Evolutionary conservation across 805 yeast genomes (phyloP).

Genomic region (Saccharomycopsis amapae): DNA sequence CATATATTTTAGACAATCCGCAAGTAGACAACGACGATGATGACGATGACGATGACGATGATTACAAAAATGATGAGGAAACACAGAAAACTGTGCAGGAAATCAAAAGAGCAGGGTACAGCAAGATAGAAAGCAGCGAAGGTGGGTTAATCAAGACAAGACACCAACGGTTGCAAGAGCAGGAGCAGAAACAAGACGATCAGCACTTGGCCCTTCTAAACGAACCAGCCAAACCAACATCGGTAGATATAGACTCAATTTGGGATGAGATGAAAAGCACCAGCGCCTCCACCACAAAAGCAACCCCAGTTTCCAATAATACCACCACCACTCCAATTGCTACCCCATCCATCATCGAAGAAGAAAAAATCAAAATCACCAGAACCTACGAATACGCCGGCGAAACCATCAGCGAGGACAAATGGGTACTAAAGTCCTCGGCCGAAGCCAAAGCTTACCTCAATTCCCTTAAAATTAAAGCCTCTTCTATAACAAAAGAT

Average conservation of each 20-base stretch:
- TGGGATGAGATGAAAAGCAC: constrained; percentile 48
- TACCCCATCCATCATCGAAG: no score
- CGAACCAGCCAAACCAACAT: constrained; percentile 23
- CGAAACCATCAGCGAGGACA: constrained; percentile 66
- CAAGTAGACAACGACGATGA: constrained; percentile 2
- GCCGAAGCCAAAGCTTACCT: constrained; percentile 85
- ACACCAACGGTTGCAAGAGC: constrained; percentile 25
- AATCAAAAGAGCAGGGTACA: constrained; percentile 33
- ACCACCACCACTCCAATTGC: no score
- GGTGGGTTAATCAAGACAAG: constrained; percentile 72
- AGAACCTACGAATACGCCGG: constrained; percentile 89
- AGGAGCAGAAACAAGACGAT: constrained; percentile 7
- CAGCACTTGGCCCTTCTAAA: not conserved
- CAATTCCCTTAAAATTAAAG: constrained; percentile 41
- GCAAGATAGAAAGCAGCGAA: constrained; percentile 44
- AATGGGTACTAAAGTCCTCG: constrained; percentile 65
- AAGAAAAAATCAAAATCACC: constrained; percentile 37
- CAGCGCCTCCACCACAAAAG: no score
- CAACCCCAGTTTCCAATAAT: constrained; percentile 14
- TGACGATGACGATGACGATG: constrained; percentile 9
- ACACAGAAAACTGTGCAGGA: constrained; percentile 25
- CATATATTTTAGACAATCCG: no score
- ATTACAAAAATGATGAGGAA: constrained; percentile 3
- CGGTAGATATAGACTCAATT: constrained; percentile 42
- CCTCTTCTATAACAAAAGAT: constrained; percentile 17